Base-by-base conservation (phyloP, 2,329 filamentous ascomycete genomes). In the Aspergillus thermomutatus region DNA sequence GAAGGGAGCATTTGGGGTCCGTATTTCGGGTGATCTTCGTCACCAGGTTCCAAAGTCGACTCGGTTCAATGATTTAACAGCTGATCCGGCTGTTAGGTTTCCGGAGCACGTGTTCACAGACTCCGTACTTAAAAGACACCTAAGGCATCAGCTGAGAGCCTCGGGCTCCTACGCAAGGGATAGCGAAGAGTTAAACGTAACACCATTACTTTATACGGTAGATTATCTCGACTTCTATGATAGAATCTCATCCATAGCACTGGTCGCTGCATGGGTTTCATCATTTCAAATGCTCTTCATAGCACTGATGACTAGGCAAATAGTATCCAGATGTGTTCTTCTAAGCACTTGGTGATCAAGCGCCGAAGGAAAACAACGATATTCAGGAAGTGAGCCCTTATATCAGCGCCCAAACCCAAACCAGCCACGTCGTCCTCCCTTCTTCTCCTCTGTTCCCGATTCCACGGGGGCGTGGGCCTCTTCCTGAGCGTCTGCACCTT, bases 381-480 rank as follows among this genome's bases (percentile, higher is more conserved):
- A 26, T 23, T 10, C 19, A 46, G 14, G 14, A 46, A 14, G 43
- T 17, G 10, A 25, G 31, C 9, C 27, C 41, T 27, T 41, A 41
- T 50, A 63, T 66, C 61, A 79, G 50, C 78, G 72, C 28, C 78
- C 77, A 69, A 92, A 92, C 0, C 88, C 86, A 74, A 92, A 92
- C 89, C 89, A 92, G 21, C 89, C 87, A 67, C 81, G 87, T 79
- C 87, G 90, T 61, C 82, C 79, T 51, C 82, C 79, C 63, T 80
- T 77, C 64, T 80, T 73, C 51, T 77, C 74, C 55, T 77, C 73
- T 45, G 66, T 56, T 46, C 68, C 61, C 8, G 65, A 52, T 41
- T 69, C 64, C 3, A 62, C 58, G 43, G 67, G 59, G 5, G 63
- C 63, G 11, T 71, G 63, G 4, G 65, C 60, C 27, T 72, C 70